Percentiles rank a stretch among this genome's conserved stretches.
phyloP scores from a whole-genome alignment of 2,329 filamentous ascomycete genomes.

The Pestalotiopsis fici region DNA sequence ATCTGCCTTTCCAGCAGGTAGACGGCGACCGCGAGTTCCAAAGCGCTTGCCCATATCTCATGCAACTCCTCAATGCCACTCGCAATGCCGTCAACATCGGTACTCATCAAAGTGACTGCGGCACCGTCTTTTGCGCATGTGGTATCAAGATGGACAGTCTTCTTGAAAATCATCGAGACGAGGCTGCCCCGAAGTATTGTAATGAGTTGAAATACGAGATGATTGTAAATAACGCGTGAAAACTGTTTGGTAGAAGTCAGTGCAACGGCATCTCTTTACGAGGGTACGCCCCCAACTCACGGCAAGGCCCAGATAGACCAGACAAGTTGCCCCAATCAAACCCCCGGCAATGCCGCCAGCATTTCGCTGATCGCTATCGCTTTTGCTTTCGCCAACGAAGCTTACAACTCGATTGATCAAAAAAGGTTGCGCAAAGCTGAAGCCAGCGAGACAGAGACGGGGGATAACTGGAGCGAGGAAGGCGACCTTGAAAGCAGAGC shows the following conservation, averaged over 20 bases:
- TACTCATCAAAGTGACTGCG: slow-evolving; percentile 47
- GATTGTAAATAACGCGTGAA: background rate
- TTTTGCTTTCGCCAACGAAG: background rate
- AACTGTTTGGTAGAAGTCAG: background rate
- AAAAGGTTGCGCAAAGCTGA: slow-evolving; percentile 5
- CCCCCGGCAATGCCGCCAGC: background rate
- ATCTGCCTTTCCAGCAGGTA: slow-evolving; percentile 48
- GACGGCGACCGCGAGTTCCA: slow-evolving; percentile 44
- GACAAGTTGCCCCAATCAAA: background rate
- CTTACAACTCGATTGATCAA: slow-evolving; percentile 1
- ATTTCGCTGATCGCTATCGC: background rate
- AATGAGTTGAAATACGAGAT: background rate
- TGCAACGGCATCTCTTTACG: background rate
- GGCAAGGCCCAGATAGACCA: slow-evolving; percentile 1
- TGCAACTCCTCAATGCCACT: slow-evolving; percentile 35
- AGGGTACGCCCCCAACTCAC: background rate
- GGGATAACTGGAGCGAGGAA: background rate
- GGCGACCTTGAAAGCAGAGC: background rate
- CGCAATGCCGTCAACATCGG: slow-evolving; percentile 45
- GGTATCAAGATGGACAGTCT: slow-evolving; percentile 28
- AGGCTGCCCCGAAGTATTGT: slow-evolving; percentile 34
- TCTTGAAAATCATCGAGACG: slow-evolving; percentile 30
- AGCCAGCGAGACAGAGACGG: slow-evolving; percentile 1
- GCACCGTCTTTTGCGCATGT: slow-evolving; percentile 34
- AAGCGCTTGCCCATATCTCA: slow-evolving; percentile 38